Base-by-base conservation (phyloP, 2,329 filamentous ascomycete species). In the Diaporthe caulivora region DNA sequence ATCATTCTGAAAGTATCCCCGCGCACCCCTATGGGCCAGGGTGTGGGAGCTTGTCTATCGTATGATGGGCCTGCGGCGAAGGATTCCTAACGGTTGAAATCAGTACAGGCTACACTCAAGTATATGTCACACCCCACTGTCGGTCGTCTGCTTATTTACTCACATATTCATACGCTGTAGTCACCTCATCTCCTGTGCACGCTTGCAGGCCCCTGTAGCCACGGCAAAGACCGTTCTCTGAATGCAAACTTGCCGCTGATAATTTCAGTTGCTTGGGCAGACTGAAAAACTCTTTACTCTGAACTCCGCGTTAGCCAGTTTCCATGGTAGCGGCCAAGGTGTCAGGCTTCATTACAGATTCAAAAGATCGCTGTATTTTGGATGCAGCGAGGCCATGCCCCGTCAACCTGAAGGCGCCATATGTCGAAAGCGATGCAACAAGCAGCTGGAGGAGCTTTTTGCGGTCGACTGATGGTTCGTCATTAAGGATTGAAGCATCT, bases 321-420 rank as follows among this genome's bases (percentile, higher is more conserved):
- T 1, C 18, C 3, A 17, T 26, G 7, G 3, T 26, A 1, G 13
- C 17, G 13, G 1, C 4, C 10, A 2, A 21, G 24, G 9, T 5
- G 1, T 26, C 2, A 1, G 24, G 37, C 7, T 4, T 26, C 17
- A 2, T 60, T 11, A 60, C 57, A 15, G 57, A 60, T 60, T 60
- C 57, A 10, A 60, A 60, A 21, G 57, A n/a, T 40, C 57, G n/a
- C 13, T 60, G 57, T 29, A 60, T 60, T 44, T 60, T 60, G 57
- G 1, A 11, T 1, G 57, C 57, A 29, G n/a, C 8, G 8, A 60
- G 7, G 37, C 57, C 57, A 40, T 60, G 57, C 15, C 57, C 57
- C 24, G 57, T 60, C 2, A 60, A 29, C 15, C 37, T 29, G n/a
- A 60, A 44, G n/a, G 57, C 57, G 24, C 57, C 57, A 18, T 60